Base-by-base conservation (phyloP, 257 asterid genomes). In the Dorcoceras hygrometricum region DNA sequence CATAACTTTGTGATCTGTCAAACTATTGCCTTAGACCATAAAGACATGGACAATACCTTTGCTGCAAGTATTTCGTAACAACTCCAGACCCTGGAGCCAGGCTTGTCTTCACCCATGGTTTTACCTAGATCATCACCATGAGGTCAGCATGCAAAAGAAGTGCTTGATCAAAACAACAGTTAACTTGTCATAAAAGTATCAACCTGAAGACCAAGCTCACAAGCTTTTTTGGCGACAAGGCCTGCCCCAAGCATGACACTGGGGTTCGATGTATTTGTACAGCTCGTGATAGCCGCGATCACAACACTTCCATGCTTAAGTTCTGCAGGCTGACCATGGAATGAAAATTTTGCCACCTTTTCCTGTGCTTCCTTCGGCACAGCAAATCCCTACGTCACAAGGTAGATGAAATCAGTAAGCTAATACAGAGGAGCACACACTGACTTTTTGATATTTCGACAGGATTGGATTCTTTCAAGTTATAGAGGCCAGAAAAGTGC, bases 71-170 rank as follows among this genome's bases (percentile, higher is more conserved):
- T 81, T 89, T 86, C 46, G 89, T 89, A 57, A 81, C 97, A 65
- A 92, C 98, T 34, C 98, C 97, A 59, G 98, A 89, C 36, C 98
- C 98, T 10, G 98, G 96, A 69, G 96, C 97, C 75, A 92, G 98
- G 36, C 98, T 89, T 69, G 98, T 92, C 81, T 92, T 89, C n/a
- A 92, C 70, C 98, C 98, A 92, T 75, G 97, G 98, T 79, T 92
- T 92, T 48, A 92, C 98, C 97, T 92, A 71, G 23, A 67, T 53
- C 53, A 65, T 57, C 65, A 19, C 4, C 22, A 48, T 78, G 63
- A 71, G 65, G 66, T 59, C 54, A 68, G 73, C 57, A 66, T 50
- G 20, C 8, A 69, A 46, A 64, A 32, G 25, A 71, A 39, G 53
- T 46, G 29, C 39, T 56, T 71, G 67, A 60, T 7, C 26, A 73